Percentiles rank a stretch among this genome's conserved stretches.
phyloP scores from a whole-genome alignment of 345 rosid genomes.

The Hibiscus mutabilis region DNA sequence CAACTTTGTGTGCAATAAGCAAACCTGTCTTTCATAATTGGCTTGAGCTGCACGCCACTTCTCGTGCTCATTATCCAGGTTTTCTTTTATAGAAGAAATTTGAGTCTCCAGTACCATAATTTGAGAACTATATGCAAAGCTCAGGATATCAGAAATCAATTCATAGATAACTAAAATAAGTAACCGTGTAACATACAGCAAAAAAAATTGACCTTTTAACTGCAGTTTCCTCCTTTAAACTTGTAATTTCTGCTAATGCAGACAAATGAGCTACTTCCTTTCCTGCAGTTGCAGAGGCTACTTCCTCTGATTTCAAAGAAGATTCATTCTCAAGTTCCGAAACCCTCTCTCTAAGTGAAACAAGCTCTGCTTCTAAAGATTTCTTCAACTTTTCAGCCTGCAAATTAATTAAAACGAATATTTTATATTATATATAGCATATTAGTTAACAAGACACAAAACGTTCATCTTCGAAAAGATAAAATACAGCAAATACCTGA shows the following conservation, averaged over 20 bases:
- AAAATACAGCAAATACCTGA: slow-evolving; percentile 44
- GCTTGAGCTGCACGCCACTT: slow-evolving; percentile 74
- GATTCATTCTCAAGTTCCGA: slow-evolving; percentile 67
- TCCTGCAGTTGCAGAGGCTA: slow-evolving; percentile 53
- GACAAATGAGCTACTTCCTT: slow-evolving; percentile 68
- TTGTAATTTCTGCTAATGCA: slow-evolving; percentile 52
- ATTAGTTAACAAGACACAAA: not conserved
- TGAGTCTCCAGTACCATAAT: slow-evolving; percentile 56
- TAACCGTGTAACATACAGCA: slow-evolving; percentile 6
- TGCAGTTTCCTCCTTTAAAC: slow-evolving; percentile 61
- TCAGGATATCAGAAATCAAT: slow-evolving; percentile 13
- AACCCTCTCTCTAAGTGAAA: slow-evolving; percentile 58
- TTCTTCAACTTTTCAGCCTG: slow-evolving; percentile 67
- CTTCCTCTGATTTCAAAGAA: slow-evolving; percentile 57
- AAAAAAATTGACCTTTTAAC: slow-evolving; percentile 46
- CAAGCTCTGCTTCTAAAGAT: slow-evolving; percentile 61
- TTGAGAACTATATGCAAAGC: slow-evolving; percentile 55
- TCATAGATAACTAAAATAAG: not conserved
- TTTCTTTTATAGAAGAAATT: slow-evolving; percentile 53
- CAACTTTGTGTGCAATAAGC: not conserved
- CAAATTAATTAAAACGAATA: slow-evolving; percentile 5
- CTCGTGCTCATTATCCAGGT: slow-evolving; percentile 67
- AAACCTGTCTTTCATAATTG: slow-evolving; percentile 96
- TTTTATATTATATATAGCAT: not conserved
- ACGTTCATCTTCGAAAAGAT: not conserved